Evolutionary conservation across 2,329 filamentous ascomycete genomes (phyloP).

Genomic region (Annulohypoxylon truncatum): DNA sequence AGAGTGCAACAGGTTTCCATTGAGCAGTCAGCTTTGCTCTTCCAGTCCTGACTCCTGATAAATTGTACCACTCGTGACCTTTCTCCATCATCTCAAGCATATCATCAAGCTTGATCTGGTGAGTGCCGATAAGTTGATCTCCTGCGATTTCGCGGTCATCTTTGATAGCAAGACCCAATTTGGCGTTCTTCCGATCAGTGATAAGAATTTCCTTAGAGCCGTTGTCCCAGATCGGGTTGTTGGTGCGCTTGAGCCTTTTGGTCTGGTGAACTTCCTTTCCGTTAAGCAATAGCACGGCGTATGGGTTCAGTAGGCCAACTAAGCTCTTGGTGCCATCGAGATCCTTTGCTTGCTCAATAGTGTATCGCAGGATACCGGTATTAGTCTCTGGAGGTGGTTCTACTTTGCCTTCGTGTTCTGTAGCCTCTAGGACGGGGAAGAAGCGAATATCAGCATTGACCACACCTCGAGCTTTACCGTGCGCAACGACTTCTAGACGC

Average conservation of each 20-base stretch:
- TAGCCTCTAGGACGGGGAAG: slow-evolving; percentile 87
- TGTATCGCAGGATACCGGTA: slow-evolving; percentile 93
- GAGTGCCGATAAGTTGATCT: slow-evolving; percentile 88
- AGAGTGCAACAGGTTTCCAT: slow-evolving; percentile 94
- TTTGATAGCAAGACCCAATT: slow-evolving; percentile 91
- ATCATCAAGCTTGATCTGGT: slow-evolving; percentile 95
- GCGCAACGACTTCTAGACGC: slow-evolving; percentile 83
- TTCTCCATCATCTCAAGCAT: slow-evolving; percentile 91
- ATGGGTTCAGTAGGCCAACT: slow-evolving; percentile 90
- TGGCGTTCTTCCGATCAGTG: slow-evolving; percentile 90
- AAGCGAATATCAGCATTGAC: slow-evolving; percentile 88
- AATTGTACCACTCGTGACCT: slow-evolving; percentile 95
- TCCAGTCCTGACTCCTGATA: slow-evolving; percentile 82
- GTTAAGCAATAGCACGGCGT: slow-evolving; percentile 88
- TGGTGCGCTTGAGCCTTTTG: slow-evolving; percentile 94
- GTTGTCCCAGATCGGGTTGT: slow-evolving; percentile 96
- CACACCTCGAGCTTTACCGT: slow-evolving; percentile 84
- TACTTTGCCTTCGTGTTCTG: slow-evolving; percentile 78
- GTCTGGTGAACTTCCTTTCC: slow-evolving; percentile 90
- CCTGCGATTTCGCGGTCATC: slow-evolving; percentile 88
- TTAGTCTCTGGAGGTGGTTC: slow-evolving; percentile 89
- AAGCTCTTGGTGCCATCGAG: slow-evolving; percentile 92
- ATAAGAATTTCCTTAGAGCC: slow-evolving; percentile 94
- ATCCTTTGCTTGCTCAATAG: slow-evolving; percentile 95
- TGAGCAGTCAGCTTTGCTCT: slow-evolving; percentile 90